Evolutionary conservation across 2,329 filamentous ascomycete species (phyloP).

Genomic region (Tolypocladium endophyticum): DNA sequence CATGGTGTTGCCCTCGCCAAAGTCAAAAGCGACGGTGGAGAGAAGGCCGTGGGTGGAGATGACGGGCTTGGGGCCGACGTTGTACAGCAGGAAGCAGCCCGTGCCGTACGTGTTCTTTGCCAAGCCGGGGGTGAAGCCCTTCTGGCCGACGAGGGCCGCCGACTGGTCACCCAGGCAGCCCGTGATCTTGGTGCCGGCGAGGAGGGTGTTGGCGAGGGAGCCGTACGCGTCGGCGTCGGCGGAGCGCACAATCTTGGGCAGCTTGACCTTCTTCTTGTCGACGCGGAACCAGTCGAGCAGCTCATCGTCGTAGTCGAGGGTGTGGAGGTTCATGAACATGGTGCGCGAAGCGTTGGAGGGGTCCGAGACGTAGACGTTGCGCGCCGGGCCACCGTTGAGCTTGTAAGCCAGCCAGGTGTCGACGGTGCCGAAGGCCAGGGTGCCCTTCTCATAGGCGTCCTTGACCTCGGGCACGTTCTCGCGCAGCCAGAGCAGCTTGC

Average conservation of each 20-base stretch:
- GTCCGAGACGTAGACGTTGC: constrained; percentile 63
- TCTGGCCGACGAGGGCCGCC: constrained; percentile 69
- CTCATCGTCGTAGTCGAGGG: constrained; percentile 61
- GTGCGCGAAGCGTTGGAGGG: constrained; percentile 75
- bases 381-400: constrained; percentile 59
- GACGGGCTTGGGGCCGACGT: constrained; percentile 69
- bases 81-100: constrained; percentile 76
- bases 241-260: constrained; percentile 71
- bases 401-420: constrained; percentile 76
- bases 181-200: constrained; percentile 60
- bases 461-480: constrained; percentile 57
- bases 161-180: constrained; percentile 77
- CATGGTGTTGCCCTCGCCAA: constrained; percentile 54
- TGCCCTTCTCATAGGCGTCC: constrained; percentile 60
- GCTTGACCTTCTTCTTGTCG: constrained; percentile 55
- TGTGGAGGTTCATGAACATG: constrained; percentile 80
- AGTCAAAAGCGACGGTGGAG: constrained; percentile 68
- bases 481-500: constrained; percentile 70
- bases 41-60: constrained; percentile 68
- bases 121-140: constrained; percentile 62
- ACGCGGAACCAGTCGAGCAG: constrained; percentile 67
- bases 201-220: constrained; percentile 43
- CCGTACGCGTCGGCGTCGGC: constrained; percentile 62
- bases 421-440: constrained; percentile 68
- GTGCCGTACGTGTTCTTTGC: constrained; percentile 85